Base-by-base conservation (phyloP, 192 early-diverging fungal genomes). In the Backusella sp. region DNA sequence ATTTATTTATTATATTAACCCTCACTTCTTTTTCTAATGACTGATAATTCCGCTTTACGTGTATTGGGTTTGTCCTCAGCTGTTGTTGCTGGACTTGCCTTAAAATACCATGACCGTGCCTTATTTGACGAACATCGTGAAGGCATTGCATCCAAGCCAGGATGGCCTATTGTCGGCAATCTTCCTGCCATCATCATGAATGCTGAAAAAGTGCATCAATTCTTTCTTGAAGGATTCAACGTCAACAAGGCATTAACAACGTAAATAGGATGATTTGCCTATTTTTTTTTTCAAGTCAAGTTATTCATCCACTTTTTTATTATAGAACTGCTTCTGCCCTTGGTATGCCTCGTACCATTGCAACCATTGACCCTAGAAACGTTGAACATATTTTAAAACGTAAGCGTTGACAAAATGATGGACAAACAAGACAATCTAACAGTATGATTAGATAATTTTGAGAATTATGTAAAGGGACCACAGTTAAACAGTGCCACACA, bases 401-500 rank as follows among this genome's bases (percentile, higher is more conserved):
- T 82, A 75, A 75, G 17, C 2, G 14, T 8, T 39, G 32, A 32
- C 35, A 37, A 32, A 19, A 0, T 21, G 41, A 35, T 17, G 7
- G 3, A 28, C 12, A 71, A 19, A n/a, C 23, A 26, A 35, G 7
- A 39, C 26, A 21, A 15, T 32, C 69, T 70, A 9, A 30, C 19
- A 49, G 36, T 19, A 41, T 32, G 2, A 32, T 52, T 75, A 80
- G 79, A 26, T 42, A 80, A 80, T 26, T 83, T 83, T 46, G 78
- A 76, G 19, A 83, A 83, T 53, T 83, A 83, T 66, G 77, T 73
- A 23, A 83, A 83, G 14, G 85, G 87, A 8, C 80, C 84, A 12
- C 66, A 66, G 34, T 82, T 88, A 11, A 80, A 82, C 23, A 79
- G 59, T 23, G 78, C 79, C 44, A 82, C 84, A 21, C 75, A 83